Evolutionary conservation across 805 yeast genomes (phyloP).

Genomic region (Sugiyamaella boreocaroliniensis): DNA sequence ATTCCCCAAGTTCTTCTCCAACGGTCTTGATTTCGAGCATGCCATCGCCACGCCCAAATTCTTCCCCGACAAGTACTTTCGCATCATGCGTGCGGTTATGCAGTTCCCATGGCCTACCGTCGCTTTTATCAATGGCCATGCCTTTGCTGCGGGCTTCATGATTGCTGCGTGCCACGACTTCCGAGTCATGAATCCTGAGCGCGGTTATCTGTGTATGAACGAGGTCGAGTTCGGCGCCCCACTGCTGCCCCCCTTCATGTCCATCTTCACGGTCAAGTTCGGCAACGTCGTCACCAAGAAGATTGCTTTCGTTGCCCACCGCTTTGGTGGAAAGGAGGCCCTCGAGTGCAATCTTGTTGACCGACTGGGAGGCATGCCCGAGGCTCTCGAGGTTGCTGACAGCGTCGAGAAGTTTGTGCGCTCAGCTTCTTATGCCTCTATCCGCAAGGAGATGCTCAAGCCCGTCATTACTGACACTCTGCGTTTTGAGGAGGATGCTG

Average conservation of each 20-base stretch:
- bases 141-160: constrained; percentile 38
- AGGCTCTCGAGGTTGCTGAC: constrained; percentile 28
- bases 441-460: constrained; percentile 26
- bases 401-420: constrained; percentile 20
- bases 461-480: constrained; percentile 24
- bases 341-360: constrained; percentile 27
- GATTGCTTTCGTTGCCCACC: constrained; percentile 30
- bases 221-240: constrained; percentile 36
- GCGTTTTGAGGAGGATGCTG: constrained; percentile 14
- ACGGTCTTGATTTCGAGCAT: constrained; percentile 34
- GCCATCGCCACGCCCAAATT: constrained; percentile 31
- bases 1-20: constrained; percentile 33
- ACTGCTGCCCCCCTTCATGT: constrained; percentile 31
- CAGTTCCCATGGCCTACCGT: constrained; percentile 37
- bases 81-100: constrained; percentile 29
- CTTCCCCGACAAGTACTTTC: constrained; percentile 29
- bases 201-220: constrained; percentile 35
- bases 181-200: constrained; percentile 34
- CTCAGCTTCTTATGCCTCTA: constrained; percentile 29
- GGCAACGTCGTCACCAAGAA: constrained; percentile 28
- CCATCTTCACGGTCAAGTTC: constrained; percentile 28
- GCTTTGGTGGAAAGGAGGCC: constrained; percentile 30
- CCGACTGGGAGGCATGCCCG: constrained; percentile 30
- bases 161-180: constrained; percentile 34
- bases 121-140: constrained; percentile 36